A percentile compares a stretch with the other conserved stretches of the same genome.
phyloP scores from a whole-genome alignment of 1,139 yeast genomes.

The Suhomyces guaymorum region DNA sequence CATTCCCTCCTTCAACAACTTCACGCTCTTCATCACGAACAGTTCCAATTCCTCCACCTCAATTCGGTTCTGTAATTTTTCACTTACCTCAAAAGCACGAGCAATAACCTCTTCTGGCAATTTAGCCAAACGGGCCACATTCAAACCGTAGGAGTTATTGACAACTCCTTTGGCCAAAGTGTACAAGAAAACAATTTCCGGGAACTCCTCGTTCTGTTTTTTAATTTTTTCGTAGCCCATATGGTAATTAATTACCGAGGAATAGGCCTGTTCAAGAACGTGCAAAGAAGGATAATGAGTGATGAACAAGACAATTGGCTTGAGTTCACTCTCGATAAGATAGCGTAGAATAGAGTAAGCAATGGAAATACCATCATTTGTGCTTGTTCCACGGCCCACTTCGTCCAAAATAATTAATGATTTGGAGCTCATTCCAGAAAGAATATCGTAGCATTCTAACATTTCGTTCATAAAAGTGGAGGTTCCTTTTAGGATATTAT shows the following conservation, averaged over 20 bases:
- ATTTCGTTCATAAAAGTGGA: slow-evolving; percentile 80
- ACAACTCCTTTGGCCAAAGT: slow-evolving; percentile 60
- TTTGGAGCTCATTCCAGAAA: slow-evolving; percentile 43
- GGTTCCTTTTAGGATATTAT: slow-evolving; percentile 64
- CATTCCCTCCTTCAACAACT: slow-evolving; percentile 1
- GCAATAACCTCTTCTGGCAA: slow-evolving; percentile 52
- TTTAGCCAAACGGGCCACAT: slow-evolving; percentile 74
- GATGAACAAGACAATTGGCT: slow-evolving; percentile 71
- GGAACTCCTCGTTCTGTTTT: slow-evolving; percentile 33
- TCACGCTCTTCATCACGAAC: slow-evolving; percentile 4
- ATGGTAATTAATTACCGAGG: slow-evolving; percentile 59
- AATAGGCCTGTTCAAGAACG: slow-evolving; percentile 45
- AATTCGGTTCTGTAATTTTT: slow-evolving; percentile 34
- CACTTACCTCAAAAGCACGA: slow-evolving; percentile 51
- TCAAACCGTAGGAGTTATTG: slow-evolving; percentile 70
- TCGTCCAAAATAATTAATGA: slow-evolving; percentile 66
- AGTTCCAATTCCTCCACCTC: slow-evolving; percentile 21
- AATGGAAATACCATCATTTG: slow-evolving; percentile 84
- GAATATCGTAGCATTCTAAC: slow-evolving; percentile 61
- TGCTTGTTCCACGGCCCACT: slow-evolving; percentile 82
- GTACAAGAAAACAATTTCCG: slow-evolving; percentile 59
- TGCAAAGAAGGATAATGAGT: slow-evolving; percentile 85
- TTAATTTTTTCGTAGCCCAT: slow-evolving; percentile 67
- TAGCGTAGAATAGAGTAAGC: slow-evolving; percentile 77
- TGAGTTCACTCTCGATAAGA: slow-evolving; percentile 44